A percentile compares a stretch with the other conserved stretches of the same genome.
Conservation (phyloP, 2,329 filamentous ascomycete genomes). For the Ophiostoma pallidulum region DNA sequence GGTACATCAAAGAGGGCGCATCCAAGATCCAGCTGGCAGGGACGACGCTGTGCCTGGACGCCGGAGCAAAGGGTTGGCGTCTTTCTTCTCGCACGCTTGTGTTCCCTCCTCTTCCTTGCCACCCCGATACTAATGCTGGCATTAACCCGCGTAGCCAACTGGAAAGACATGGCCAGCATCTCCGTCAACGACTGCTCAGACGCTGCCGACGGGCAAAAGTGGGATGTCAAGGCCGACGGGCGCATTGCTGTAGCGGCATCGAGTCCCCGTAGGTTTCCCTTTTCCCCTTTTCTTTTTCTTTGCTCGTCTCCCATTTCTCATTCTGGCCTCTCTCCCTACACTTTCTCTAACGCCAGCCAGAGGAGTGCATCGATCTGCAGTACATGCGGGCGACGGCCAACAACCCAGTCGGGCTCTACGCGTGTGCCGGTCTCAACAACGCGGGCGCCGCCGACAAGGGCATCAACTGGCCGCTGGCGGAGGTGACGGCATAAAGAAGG, state of each 20-base stretch:
- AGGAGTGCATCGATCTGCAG: slow-evolving; percentile 32
- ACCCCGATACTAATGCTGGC: not conserved
- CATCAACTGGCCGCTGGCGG: slow-evolving; percentile 31
- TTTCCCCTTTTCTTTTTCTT: not conserved
- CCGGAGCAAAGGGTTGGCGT: slow-evolving; percentile 25
- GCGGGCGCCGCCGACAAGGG: slow-evolving; percentile 31
- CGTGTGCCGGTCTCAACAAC: slow-evolving; percentile 30
- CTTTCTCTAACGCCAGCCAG: too few species aligned
- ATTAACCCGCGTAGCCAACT: slow-evolving; percentile 22
- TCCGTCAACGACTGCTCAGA: slow-evolving; percentile 26
- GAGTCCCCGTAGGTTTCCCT: slow-evolving; percentile 28
- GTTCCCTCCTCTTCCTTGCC: not conserved
- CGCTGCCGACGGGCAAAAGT: slow-evolving; percentile 27
- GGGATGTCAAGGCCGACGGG: slow-evolving; percentile 29
- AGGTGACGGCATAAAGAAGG: not conserved
- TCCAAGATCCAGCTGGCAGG: slow-evolving; percentile 29
- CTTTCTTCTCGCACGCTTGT: not conserved
- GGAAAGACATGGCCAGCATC: slow-evolving; percentile 32
- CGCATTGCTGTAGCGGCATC: slow-evolving; percentile 29
- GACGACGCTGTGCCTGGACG: slow-evolving; percentile 32
- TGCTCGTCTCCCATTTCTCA: too few species aligned
- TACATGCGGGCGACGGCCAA: slow-evolving; percentile 32
- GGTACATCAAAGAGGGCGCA: slow-evolving; percentile 28
- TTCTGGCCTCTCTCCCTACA: not conserved
- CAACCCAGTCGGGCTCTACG: slow-evolving; percentile 32